Base-by-base conservation (phyloP, 1,139 yeast genomes). In the Tardiomyces depauwii region DNA sequence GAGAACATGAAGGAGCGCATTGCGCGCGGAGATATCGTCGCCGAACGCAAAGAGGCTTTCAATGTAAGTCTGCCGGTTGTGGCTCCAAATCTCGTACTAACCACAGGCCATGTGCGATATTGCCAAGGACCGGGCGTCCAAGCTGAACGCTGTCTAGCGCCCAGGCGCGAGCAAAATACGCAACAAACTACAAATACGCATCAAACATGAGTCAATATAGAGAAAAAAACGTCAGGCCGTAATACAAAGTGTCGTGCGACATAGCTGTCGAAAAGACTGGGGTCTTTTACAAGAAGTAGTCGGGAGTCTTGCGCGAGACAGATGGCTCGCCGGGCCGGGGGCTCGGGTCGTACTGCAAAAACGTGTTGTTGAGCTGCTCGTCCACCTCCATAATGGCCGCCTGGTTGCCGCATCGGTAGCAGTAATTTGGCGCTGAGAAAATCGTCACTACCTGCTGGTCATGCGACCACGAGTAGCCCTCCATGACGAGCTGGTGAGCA, bases 381-480 rank as follows among this genome's bases (percentile, higher is more conserved):
- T 89, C 97, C 53, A 91, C 95, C 69, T 91, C 97, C 96, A 91
- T 88, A 56, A 91, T 88, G 41, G 98, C 97, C 33, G 98, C 98
- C 69, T 89, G 96, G 70, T 91, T 91, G 60, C 98, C 98, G 71
- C 98, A 91, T 68, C 97, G 74, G 65, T 86, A 91, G 66, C 96
- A 91, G 65, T 91, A 91, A 66, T 91, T 91, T 21, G 98, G 98
- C 2, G 98, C 98, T 44, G 91, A 80, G 74, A 94, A 91, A 44
- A 91, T 93, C n/a, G 98, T 91, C 33, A 86, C 94, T 49, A 87
- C 88, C 51, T 79, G 77, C 65, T 85, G 67, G 45, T 64, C 68
- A 51, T 65, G 70, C 28, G 65, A 53, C 70, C 52, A 87, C 82
- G 55, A 84, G 74, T 48, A 87, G 79, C 98, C 98, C 61, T 91